Conservation (phyloP, 257 asterid species). For the Orobanche coerulescens region DNA sequence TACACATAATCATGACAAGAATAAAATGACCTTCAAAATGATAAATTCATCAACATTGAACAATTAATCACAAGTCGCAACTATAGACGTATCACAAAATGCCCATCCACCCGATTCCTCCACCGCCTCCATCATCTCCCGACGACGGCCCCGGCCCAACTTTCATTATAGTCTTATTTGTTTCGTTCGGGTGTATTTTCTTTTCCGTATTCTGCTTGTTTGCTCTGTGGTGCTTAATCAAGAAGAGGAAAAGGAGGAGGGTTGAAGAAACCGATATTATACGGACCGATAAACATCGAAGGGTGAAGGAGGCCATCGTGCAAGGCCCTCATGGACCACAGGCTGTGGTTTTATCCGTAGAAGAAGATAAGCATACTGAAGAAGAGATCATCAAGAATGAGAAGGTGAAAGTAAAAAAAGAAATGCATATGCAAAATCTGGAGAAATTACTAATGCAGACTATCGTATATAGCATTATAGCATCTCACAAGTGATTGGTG, state of each 20-base stretch:
- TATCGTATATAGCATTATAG: too few species aligned
- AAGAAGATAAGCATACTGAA: slow-evolving; percentile 38
- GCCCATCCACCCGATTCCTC: slow-evolving; percentile 24
- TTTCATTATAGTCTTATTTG: slow-evolving; percentile 28
- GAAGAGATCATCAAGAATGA: slow-evolving; percentile 38
- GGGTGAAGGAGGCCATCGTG: slow-evolving; percentile 36
- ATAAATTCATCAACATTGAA: slow-evolving; percentile 23
- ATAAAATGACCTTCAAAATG: slow-evolving; percentile 16
- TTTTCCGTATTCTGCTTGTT: slow-evolving; percentile 29
- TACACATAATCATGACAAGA: slow-evolving; percentile 8
- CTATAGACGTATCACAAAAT: slow-evolving; percentile 4
- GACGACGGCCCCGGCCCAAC: slow-evolving; percentile 25
- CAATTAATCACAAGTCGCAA: background rate
- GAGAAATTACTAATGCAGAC: slow-evolving; percentile 17
- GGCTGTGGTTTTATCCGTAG: slow-evolving; percentile 30
- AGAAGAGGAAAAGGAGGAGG: slow-evolving; percentile 30
- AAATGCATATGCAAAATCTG: slow-evolving; percentile 20
- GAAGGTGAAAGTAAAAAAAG: slow-evolving; percentile 18
- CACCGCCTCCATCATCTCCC: slow-evolving; percentile 28
- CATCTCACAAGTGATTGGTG: background rate
- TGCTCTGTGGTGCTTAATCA: slow-evolving; percentile 37
- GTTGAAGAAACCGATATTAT: slow-evolving; percentile 30
- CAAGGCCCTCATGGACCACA: slow-evolving; percentile 35
- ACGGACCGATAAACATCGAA: slow-evolving; percentile 26
- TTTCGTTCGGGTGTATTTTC: slow-evolving; percentile 34